Evolutionary conservation across 2,329 filamentous ascomycete genomes (phyloP).

Genomic region (Dothistroma pini): DNA sequence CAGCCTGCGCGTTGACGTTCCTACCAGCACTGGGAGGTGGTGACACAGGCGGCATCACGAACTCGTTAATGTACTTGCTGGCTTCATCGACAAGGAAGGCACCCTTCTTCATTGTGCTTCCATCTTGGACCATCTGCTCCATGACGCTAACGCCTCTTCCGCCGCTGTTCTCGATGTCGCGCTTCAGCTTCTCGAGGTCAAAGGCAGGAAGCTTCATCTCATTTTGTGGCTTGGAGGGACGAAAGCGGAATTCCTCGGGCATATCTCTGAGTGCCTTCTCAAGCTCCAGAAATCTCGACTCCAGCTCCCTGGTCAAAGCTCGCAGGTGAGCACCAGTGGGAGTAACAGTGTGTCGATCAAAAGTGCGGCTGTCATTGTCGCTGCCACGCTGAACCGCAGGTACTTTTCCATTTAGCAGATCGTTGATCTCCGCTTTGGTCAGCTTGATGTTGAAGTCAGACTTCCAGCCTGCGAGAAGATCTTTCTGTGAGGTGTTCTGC

Average conservation of each 20-base stretch:
- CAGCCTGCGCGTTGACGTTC: neutral
- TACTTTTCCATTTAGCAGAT: slow-evolving; percentile 55
- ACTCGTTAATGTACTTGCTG: slow-evolving; percentile 37
- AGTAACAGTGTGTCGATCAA: slow-evolving; percentile 64
- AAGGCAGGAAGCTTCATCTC: slow-evolving; percentile 31
- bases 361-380: slow-evolving; percentile 40
- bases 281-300: slow-evolving; percentile 65
- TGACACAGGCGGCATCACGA: slow-evolving; percentile 37
- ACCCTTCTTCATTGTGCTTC: slow-evolving; percentile 34
- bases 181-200: slow-evolving; percentile 32
- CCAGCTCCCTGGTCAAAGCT: slow-evolving; percentile 64
- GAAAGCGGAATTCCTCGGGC: slow-evolving; percentile 30
- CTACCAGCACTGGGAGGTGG: slow-evolving; percentile 26
- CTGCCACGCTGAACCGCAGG: slow-evolving; percentile 42
- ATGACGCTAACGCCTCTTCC: slow-evolving; percentile 35
- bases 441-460: slow-evolving; percentile 33
- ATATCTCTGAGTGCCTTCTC: slow-evolving; percentile 55
- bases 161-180: slow-evolving; percentile 27
- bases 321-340: slow-evolving; percentile 74
- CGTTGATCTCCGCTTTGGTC: slow-evolving; percentile 42
- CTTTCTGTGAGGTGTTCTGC: slow-evolving; percentile 28
- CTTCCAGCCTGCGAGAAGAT: slow-evolving; percentile 30
- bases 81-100: slow-evolving; percentile 38
- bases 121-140: slow-evolving; percentile 40
- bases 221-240: slow-evolving; percentile 30